Base-by-base conservation (phyloP, 2,329 filamentous ascomycete genomes). In the Colletotrichum sp. region DNA sequence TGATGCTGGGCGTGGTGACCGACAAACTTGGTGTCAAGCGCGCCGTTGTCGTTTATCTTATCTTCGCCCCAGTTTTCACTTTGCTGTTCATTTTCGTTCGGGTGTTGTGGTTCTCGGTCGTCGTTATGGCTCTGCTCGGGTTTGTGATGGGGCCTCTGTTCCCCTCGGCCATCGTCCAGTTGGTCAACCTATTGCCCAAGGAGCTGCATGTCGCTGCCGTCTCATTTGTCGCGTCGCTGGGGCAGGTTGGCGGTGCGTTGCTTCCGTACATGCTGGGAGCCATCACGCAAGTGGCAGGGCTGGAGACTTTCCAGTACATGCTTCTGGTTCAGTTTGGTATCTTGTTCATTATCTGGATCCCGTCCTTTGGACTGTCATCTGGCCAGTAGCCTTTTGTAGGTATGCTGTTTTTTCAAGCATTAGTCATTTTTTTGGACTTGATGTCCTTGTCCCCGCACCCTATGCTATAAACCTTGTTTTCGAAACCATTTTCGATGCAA, bases 181-280 rank as follows among this genome's bases (percentile, higher is more conserved):
- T 78, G 8, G 67, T 71, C 8, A 24, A 64, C 2, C 16, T 72
- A 2, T 30, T 78, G 28, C 77, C 76, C 2, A 70, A 57, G 15
- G 81, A 85, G n/a, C 52, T 87, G 4, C 86, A 88, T 48, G 82
- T 89, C 16, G 80, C 79, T 4, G 86, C 84, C 3, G 86, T 89
- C 7, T 86, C 86, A 1, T 86, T 88, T 34, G 86, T 86, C 2
- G 84, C 86, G 3, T 84, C 85, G 5, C 75, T 88, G 3, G 87
- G 87, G 2, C 86, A 88, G 76, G 78, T 88, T 10, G 87, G 87
- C 3, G 86, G 84, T 6, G 86, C 86, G 0, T 64, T 86, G 22
- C 77, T 88, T 1, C 87, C 87, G 0, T 87, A 88, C 71, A 82
- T 80, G 5, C 84, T 88, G n/a, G 87, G 87, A 1, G 84, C 84